Base-by-base conservation (phyloP, 345 rosid species). In the Rhodomyrtus tomentosa region DNA sequence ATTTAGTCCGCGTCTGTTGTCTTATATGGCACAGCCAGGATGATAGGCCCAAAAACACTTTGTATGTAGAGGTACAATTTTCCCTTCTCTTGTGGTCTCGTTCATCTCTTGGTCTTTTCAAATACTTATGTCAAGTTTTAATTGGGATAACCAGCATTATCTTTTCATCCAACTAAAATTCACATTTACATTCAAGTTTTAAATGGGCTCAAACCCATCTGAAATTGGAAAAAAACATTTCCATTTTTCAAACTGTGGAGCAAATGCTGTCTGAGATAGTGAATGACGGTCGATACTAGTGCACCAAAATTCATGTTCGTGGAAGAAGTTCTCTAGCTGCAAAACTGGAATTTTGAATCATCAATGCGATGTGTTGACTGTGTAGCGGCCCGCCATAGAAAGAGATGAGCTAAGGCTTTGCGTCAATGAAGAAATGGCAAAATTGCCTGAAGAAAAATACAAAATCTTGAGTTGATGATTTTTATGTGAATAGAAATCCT, bases 1-100 rank as follows among this genome's bases (percentile, higher is more conserved):
- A 6, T 24, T 3, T 1, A 16, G 0, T 55, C 1, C 10, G 14
- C 2, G 14, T 10, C 9, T 1, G 1, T 32, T 3, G 0, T 32
- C 11, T 22, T 32, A 62, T 0, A 1, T 29, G 11, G 2, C 5
- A 62, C 4, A 0, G 10, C 2, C 0, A 53, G 0, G 55, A 53
- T 6, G 7, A 18, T 10, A 18, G 18, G 52, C 5, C 52, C 18
- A 50, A 14, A 50, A 50, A 8, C 10, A 50, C 12, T 62, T 16
- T 7, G 16, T 62, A 29, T 62, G 2, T 62, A 6, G 16, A 62
- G 74, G 32, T 29, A 16, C 16, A 8, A 29, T 59, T 36, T 32
- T n/a, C 27, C 32, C 20, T 32, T 16, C 18, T 62, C 36, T 62
- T 32, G 42, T 16, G 42, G 42, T 62, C 74, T 62, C 42, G 6